Percentiles rank a stretch among this genome's conserved stretches.
These are phyloP conservation scores for Leucosporidium creatinivorum DNA, from an alignment of 768 basidiomycete species.

Conservation along the genomic window DNA sequence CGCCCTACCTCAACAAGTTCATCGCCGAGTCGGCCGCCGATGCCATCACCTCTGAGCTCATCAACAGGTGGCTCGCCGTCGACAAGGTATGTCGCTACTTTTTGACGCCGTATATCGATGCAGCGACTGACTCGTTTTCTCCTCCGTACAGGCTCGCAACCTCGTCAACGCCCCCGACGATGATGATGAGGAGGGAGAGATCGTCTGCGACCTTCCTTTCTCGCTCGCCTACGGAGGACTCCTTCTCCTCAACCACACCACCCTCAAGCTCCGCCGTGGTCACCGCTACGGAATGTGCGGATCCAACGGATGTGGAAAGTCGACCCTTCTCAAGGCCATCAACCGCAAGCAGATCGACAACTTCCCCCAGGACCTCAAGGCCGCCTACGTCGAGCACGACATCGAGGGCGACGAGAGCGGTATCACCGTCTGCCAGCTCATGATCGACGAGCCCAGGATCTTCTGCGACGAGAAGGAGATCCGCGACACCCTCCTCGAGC, in stretches of 20 bases:
- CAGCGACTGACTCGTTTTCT: neutral
- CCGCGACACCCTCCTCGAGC: conserved; percentile 67
- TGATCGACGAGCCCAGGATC: conserved; percentile 56
- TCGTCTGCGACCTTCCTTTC: conserved; percentile 87
- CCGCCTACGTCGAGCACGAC: conserved; percentile 96
- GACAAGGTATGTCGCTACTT: conserved; percentile 52
- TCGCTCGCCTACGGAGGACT: conserved; percentile 93
- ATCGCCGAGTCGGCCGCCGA: conserved; percentile 43
- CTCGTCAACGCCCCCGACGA: conserved; percentile 45
- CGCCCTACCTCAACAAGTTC: conserved; percentile 66
- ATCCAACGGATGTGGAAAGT: conserved; percentile 93
- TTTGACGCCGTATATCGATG: neutral
- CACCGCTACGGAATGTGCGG: conserved; percentile 87
- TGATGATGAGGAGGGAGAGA: conserved; percentile 66
- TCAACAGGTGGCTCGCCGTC: conserved; percentile 65
- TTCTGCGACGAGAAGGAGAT: conserved; percentile 73
- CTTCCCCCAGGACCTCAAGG: conserved; percentile 78
- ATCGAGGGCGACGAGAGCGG: conserved; percentile 46
- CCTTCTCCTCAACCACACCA: conserved; percentile 87
- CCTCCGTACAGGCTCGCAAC: conserved; percentile 43
- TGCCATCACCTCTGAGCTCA: conserved; percentile 54
- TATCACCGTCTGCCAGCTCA: conserved; percentile 35
- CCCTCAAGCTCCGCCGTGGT: conserved; percentile 77
- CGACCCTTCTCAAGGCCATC: conserved; percentile 89
- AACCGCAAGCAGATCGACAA: conserved; percentile 89